Evolutionary conservation across 192 early-diverging fungal species (phyloP).

Genomic region (Entophlyctis helioformis): DNA sequence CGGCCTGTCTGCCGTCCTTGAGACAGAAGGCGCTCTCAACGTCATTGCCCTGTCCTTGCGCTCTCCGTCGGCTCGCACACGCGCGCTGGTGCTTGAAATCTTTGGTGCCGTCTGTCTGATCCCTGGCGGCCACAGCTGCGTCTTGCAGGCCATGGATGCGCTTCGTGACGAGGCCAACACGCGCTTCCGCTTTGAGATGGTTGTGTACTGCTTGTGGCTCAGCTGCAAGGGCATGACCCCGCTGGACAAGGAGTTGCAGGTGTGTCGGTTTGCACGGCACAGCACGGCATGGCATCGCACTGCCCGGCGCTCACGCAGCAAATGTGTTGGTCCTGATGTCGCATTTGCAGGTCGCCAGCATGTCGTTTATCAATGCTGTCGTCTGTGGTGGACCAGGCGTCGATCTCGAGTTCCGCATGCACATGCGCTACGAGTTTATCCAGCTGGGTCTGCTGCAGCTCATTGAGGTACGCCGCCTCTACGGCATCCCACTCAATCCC

Average conservation of each 20-base stretch:
- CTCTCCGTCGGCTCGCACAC: conserved; percentile 27
- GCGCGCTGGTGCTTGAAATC: conserved; percentile 34
- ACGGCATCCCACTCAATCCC: too few species aligned
- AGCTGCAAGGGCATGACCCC: conserved; percentile 27
- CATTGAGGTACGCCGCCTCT: conserved; percentile 25
- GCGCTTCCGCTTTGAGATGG: conserved; percentile 31
- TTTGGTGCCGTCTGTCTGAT: conserved; percentile 42
- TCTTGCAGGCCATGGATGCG: conserved; percentile 32
- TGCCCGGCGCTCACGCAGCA: too few species aligned
- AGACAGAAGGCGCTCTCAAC: conserved; percentile 22
- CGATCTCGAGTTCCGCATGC: conserved; percentile 37
- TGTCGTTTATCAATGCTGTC: conserved; percentile 46
- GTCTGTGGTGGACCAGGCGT: conserved; percentile 38
- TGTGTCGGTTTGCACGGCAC: neutral
- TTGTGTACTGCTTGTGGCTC: conserved; percentile 27
- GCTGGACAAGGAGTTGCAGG: conserved; percentile 35
- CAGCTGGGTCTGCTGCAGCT: conserved; percentile 30
- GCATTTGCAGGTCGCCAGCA: conserved; percentile 25
- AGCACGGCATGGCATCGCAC: too few species aligned
- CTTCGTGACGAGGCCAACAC: conserved; percentile 14
- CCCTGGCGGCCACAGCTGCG: conserved; percentile 33
- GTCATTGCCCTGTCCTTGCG: conserved; percentile 37
- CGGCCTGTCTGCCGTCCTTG: conserved; percentile 36
- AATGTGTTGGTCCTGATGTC: too few species aligned
- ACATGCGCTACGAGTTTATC: conserved; percentile 38